Percentiles rank a stretch among this genome's conserved stretches.
Evolutionary conservation across 78 protist species (phyloP).

Genomic region (Bodo saltans): DNA sequence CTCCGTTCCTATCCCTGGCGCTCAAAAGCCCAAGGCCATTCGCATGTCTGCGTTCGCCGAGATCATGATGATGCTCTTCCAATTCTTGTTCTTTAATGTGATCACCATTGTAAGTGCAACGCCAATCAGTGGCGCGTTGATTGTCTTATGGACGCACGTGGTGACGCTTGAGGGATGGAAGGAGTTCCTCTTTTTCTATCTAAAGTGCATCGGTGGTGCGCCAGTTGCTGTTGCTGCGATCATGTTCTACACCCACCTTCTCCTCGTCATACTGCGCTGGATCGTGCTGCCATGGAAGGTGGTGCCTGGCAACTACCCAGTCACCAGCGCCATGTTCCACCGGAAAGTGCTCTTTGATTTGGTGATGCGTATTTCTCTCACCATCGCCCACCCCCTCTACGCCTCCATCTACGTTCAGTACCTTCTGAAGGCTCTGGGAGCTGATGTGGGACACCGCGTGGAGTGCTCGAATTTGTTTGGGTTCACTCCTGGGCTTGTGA

Average conservation of each 20-base stretch:
- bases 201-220: neutral
- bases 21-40: too few relatives aligned
- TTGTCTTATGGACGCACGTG: too few relatives aligned
- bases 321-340: neutral
- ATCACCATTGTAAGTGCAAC: too few relatives aligned
- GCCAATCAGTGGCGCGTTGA: too few relatives aligned
- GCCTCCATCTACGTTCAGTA: neutral
- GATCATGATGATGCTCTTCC: too few relatives aligned
- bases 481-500: neutral
- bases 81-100: too few relatives aligned
- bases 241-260: neutral
- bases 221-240: neutral
- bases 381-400: neutral
- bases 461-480: neutral
- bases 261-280: neutral
- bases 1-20: too few relatives aligned
- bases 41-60: too few relatives aligned
- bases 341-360: neutral
- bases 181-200: too few relatives aligned
- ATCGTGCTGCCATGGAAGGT: neutral
- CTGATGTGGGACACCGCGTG: neutral
- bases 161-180: too few relatives aligned
- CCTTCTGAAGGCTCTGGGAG: neutral
- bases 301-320: neutral
- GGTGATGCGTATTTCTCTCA: neutral